These are phyloP conservation scores for Penicillium olsonii DNA, from an alignment of 2,329 filamentous ascomycete genomes.

Conservation along the genomic window DNA sequence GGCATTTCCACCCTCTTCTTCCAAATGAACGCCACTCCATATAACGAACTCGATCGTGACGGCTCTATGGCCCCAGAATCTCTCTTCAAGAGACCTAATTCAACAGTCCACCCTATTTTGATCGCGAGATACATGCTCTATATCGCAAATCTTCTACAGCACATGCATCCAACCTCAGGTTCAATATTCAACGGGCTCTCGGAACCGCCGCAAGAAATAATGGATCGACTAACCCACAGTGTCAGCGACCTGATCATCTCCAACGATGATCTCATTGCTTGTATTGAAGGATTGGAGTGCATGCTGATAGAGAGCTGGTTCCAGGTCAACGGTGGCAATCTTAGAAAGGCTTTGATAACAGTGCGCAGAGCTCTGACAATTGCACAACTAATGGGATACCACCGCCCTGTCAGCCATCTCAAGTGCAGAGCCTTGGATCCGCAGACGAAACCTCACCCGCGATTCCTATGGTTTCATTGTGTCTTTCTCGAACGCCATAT, in stretches of 20 bases:
- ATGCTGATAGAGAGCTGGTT: slow-evolving; percentile 46
- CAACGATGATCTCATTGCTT: slow-evolving; percentile 41
- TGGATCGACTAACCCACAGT: slow-evolving; percentile 30
- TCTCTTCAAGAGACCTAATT: slow-evolving; percentile 23
- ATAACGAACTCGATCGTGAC: slow-evolving; percentile 31
- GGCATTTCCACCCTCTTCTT: background rate
- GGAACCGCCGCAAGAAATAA: slow-evolving; percentile 23
- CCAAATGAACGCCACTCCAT: slow-evolving; percentile 35
- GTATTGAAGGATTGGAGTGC: slow-evolving; percentile 46
- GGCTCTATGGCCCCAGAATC: slow-evolving; percentile 26
- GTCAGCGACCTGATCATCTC: slow-evolving; percentile 37
- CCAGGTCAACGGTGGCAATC: slow-evolving; percentile 41
- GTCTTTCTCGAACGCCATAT: slow-evolving; percentile 42
- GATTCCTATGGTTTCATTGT: slow-evolving; percentile 43
- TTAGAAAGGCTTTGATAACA: slow-evolving; percentile 44
- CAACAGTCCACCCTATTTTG: slow-evolving; percentile 49
- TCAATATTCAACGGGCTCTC: slow-evolving; percentile 20
- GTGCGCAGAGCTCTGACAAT: slow-evolving; percentile 41
- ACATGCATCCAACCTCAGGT: slow-evolving; percentile 36
- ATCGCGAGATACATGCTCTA: slow-evolving; percentile 53
- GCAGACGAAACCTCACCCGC: slow-evolving; percentile 13
- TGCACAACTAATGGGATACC: slow-evolving; percentile 47
- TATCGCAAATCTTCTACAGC: slow-evolving; percentile 50
- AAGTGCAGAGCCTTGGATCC: slow-evolving; percentile 6
- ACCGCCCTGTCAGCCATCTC: slow-evolving; percentile 30